These are phyloP conservation scores for Lachancea mirantina DNA, from an alignment of 805 yeast genomes.

Conservation along the genomic window DNA sequence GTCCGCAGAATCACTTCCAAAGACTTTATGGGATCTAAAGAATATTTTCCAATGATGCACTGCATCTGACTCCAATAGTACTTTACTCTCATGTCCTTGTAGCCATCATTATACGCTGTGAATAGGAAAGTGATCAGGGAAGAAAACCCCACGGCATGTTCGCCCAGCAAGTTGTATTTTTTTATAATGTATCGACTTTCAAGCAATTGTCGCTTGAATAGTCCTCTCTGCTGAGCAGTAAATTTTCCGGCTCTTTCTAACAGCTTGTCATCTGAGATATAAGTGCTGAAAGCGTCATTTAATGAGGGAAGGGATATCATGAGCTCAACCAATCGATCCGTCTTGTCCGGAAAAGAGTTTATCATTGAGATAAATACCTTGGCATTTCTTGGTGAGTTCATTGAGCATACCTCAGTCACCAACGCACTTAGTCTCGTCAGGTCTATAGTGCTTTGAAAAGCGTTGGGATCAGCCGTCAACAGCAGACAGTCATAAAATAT, in stretches of 20 bases:
- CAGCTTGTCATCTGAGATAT: constrained; percentile 3
- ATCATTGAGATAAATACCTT: constrained; percentile 7
- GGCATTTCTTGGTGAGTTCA: constrained; percentile 5
- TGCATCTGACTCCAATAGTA: constrained; percentile 44
- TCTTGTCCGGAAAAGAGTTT: constrained; percentile 9
- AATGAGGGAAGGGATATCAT: constrained; percentile 9
- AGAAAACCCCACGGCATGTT: constrained; percentile 73
- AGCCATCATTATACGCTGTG: constrained; percentile 35
- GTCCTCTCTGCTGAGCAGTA: constrained; percentile 4
- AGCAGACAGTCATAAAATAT: constrained; percentile 6
- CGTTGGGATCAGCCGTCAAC: constrained; percentile 1
- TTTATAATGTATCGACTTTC: constrained; percentile 36
- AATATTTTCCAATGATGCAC: constrained; percentile 63
- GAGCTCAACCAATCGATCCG: constrained; percentile 13
- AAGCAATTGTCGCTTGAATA: constrained; percentile 11
- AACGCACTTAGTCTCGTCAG: constrained; percentile 1
- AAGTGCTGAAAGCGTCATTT: constrained; percentile 4
- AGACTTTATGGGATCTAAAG: constrained; percentile 63
- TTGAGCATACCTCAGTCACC: constrained; percentile 3
- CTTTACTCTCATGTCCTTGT: constrained; percentile 36
- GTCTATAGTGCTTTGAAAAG: not conserved
- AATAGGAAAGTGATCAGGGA: constrained; percentile 48
- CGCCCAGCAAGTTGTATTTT: constrained; percentile 61
- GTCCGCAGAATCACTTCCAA: constrained; percentile 57
- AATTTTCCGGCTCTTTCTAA: constrained; percentile 4